Base-by-base conservation (phyloP, 176 grass and related monocot species). In the Raddia guianensis region DNA sequence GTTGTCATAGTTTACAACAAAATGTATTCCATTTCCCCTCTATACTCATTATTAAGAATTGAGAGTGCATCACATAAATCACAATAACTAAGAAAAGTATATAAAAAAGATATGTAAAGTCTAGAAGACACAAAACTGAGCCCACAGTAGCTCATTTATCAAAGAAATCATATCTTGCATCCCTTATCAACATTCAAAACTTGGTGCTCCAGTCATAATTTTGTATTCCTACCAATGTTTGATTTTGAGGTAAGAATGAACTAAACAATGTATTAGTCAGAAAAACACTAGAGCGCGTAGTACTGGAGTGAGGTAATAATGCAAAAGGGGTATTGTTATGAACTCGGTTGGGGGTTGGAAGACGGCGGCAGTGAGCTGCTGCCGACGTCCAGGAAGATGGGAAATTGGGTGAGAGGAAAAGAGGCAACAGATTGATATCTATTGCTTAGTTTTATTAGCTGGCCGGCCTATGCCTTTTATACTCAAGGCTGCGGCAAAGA, bases 1-100 rank as follows among this genome's bases (percentile, higher is more conserved):
- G 75, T 21, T 65, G 16, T 21, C 45, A 58, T 63, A 71, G 37
- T 49, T 43, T 46, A 3, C 52, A 71, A 80, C 48, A n/a, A 16
- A 70, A 72, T 58, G 49, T 64, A 56, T 74, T 54, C 19, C 1
- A 62, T 73, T 73, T 18, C 55, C 10, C 9, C 27, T 73, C 56
- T 61, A 8, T 49, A 51, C 50, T 74, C n/a, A 18, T 14, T 44
- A 58, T 35, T 27, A 62, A 32, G 13, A 82, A 14, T 63, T 63
- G 16, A 37, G 20, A 74, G 15, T 64, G 75, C 59, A 84, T 3
- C 33, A 73, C 44, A 66, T 60, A 66, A 33, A 14, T 80, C 16
- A 45, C 5, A 70, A 49, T 19, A 75, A 63, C 63, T 65, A 63
- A 89, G 53, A 84, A 74, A 79, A 62, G 15, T 4, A 66, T 71